These are phyloP conservation scores for Caloboletus firmus DNA, from an alignment of 1,284 basidiomycete species.

Conservation along the genomic window DNA sequence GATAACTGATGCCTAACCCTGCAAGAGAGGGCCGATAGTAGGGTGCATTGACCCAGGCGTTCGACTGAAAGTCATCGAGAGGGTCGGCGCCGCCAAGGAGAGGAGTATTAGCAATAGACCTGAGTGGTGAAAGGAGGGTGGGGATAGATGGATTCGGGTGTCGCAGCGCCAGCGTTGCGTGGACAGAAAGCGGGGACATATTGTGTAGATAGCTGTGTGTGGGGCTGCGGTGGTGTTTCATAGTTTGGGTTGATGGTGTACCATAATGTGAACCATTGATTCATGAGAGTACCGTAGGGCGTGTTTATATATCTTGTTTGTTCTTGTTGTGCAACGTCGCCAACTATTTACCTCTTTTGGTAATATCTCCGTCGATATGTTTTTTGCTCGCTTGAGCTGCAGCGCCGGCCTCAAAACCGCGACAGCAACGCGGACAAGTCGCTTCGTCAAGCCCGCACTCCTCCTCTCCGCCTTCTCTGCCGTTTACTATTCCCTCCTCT, in stretches of 20 bases:
- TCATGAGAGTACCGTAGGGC: no score
- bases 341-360: conserved; percentile 17
- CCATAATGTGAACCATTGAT: no score
- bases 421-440: neutral
- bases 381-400: conserved; percentile 7
- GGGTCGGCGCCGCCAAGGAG: neutral
- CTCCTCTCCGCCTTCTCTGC: conserved; percentile 37
- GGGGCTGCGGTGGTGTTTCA: conserved; percentile 30
- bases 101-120: conserved; percentile 11
- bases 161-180: conserved; percentile 36
- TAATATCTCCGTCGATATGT: conserved; percentile 19
- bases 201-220: conserved; percentile 25
- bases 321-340: conserved; percentile 22
- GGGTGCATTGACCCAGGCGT: conserved; percentile 24
- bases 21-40: conserved; percentile 21
- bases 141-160: conserved; percentile 16
- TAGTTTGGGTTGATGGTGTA: conserved; percentile 14
- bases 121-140: conserved; percentile 34
- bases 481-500: conserved; percentile 52
- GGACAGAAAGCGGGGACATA: conserved; percentile 5
- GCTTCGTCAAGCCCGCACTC: conserved; percentile 2
- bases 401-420: no score
- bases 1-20: conserved; percentile 34
- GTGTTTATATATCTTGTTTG: conserved; percentile 27
- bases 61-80: conserved; percentile 39